Conservation (phyloP, 805 yeast genomes). For the Kurtzmaniella fragi region DNA sequence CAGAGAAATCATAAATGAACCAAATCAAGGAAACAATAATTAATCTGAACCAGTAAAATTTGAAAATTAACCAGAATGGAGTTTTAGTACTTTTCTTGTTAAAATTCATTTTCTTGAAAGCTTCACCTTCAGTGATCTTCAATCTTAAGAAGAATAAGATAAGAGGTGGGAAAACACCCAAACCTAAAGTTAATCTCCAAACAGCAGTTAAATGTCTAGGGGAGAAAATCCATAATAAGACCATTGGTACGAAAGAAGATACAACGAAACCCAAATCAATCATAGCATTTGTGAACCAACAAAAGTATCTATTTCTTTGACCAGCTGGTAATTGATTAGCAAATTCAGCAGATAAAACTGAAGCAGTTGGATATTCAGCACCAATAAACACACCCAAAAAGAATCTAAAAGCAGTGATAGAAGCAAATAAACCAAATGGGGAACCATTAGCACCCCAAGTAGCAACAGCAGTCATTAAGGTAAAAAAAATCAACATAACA, state of each 20-base stretch:
- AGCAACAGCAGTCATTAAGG: constrained; percentile 56
- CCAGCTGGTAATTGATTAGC: constrained; percentile 66
- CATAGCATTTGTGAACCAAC: constrained; percentile 78
- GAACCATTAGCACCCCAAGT: constrained; percentile 66
- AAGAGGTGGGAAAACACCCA: constrained; percentile 80
- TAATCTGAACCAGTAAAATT: constrained; percentile 74
- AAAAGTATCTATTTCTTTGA: constrained; percentile 74
- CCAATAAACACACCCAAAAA: constrained; percentile 85
- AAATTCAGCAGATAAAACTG: constrained; percentile 85
- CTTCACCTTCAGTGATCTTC: constrained; percentile 63
- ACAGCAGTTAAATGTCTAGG: constrained; percentile 62
- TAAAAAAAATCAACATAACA: constrained; percentile 59
- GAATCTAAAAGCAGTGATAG: constrained; percentile 72
- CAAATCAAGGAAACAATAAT: constrained; percentile 63
- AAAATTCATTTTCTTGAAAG: constrained; percentile 61
- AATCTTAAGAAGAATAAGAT: constrained; percentile 67
- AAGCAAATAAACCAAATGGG: constrained; percentile 68
- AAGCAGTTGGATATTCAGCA: constrained; percentile 84
- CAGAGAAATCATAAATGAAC: constrained; percentile 81
- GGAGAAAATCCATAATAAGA: constrained; percentile 70
- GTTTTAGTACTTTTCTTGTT: constrained; percentile 31
- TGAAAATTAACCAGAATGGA: constrained; percentile 61
- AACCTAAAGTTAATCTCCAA: constrained; percentile 81
- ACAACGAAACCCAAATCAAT: constrained; percentile 78
- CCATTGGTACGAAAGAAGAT: constrained; percentile 73